phyloP scores from a whole-genome alignment of 2,329 filamentous ascomycete species.

The Calonectria pseudoturangicola region DNA sequence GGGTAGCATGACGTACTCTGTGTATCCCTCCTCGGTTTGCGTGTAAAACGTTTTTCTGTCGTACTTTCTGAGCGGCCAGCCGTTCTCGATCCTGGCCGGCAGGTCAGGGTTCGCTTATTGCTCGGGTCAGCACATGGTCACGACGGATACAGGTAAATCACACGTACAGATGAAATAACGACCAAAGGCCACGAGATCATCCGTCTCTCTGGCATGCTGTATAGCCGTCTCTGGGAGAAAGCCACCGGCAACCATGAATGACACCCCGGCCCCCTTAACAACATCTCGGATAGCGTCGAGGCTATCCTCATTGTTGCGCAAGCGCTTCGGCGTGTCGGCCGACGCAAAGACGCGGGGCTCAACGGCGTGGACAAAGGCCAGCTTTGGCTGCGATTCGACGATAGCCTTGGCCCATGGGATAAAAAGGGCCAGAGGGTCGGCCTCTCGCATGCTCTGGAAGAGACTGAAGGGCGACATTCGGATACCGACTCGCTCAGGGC shows the following conservation, averaged over 20 bases:
- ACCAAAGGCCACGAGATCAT: slow-evolving; percentile 60
- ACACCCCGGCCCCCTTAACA: slow-evolving; percentile 52
- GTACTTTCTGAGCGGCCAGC: slow-evolving; percentile 50
- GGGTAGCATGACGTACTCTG: slow-evolving; percentile 42
- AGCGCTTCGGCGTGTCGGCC: slow-evolving; percentile 56
- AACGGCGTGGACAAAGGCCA: slow-evolving; percentile 78
- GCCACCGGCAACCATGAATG: slow-evolving; percentile 60
- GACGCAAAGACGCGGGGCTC: slow-evolving; percentile 72
- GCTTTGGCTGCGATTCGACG: slow-evolving; percentile 69
- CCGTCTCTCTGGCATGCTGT: slow-evolving; percentile 56
- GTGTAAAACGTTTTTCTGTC: slow-evolving; percentile 50
- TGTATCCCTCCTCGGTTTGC: slow-evolving; percentile 45
- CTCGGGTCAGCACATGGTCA: slow-evolving; percentile 23
- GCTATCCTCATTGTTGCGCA: slow-evolving; percentile 58
- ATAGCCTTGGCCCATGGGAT: slow-evolving; percentile 76
- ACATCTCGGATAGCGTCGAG: slow-evolving; percentile 59
- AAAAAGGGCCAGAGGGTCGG: slow-evolving; percentile 66
- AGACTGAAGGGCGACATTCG: slow-evolving; percentile 76
- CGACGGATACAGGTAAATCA: neutral
- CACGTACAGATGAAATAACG: slow-evolving; percentile 56
- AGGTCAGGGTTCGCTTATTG: slow-evolving; percentile 51
- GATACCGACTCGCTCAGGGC: slow-evolving; percentile 72
- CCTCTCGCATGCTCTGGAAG: slow-evolving; percentile 80
- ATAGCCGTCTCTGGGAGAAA: slow-evolving; percentile 56
- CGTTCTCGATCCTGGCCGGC: slow-evolving; percentile 51